These are phyloP conservation scores for Triangularia verruculosa DNA, from an alignment of 2,329 filamentous ascomycete genomes.

Conservation along the genomic window DNA sequence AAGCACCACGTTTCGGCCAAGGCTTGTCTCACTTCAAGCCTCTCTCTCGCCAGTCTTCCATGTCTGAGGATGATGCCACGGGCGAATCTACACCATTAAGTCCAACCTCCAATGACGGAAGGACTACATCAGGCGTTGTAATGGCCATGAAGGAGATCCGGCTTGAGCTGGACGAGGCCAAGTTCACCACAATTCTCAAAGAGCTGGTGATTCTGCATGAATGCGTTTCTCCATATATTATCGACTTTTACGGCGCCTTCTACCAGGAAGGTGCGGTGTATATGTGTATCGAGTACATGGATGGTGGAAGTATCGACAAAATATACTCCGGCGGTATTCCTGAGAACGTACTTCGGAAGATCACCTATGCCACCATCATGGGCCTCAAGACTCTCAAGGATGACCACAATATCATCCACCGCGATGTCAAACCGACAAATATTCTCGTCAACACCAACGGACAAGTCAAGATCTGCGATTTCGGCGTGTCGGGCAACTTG, in stretches of 20 bases:
- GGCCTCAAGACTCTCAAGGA: constrained; percentile 93
- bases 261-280: constrained; percentile 99
- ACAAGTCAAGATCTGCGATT: constrained; percentile 97
- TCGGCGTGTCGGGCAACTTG: constrained; percentile 93
- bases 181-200: constrained; percentile 96
- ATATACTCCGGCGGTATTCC: constrained; percentile 88
- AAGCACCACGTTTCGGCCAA: constrained; percentile 55
- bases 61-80: constrained; percentile 35
- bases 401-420: constrained; percentile 98
- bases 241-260: constrained; percentile 98
- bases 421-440: constrained; percentile 98
- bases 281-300: constrained; percentile 99
- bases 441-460: constrained; percentile 87
- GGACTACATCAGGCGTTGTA: constrained; percentile 65
- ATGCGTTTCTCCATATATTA: constrained; percentile 92
- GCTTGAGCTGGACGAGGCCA: constrained; percentile 90
- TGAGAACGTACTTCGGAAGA: constrained; percentile 82
- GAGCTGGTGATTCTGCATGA: constrained; percentile 94
- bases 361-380: constrained; percentile 84
- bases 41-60: constrained; percentile 36
- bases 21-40: constrained; percentile 52
- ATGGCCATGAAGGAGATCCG: constrained; percentile 99
- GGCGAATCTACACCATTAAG: constrained; percentile 30
- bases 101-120: constrained; percentile 28
- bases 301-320: constrained; percentile 96